A percentile compares a stretch with the other conserved stretches of the same genome.
phyloP scores from a whole-genome alignment of 1,284 basidiomycete species.

The Ganoderma leucocontextum region DNA sequence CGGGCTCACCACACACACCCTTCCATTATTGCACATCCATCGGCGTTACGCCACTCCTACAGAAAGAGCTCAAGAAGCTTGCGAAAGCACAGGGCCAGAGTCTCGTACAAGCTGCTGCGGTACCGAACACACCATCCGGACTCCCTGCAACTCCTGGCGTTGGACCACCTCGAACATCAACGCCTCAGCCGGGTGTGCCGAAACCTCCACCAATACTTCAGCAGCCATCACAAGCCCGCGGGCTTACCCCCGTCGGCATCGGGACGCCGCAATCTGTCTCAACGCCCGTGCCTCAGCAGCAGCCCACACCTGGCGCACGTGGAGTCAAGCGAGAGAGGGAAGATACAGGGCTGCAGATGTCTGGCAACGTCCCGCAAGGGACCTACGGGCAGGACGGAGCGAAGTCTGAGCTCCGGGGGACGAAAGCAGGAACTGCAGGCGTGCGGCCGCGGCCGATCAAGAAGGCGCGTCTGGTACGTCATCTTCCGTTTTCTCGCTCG shows the following conservation, averaged over 20 bases:
- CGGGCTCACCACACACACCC: conserved; percentile 6
- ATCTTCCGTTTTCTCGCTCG: conserved; percentile 1
- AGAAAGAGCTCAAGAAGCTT: conserved; percentile 79
- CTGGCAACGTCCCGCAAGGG: conserved; percentile 43
- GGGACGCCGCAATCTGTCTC: conserved; percentile 49
- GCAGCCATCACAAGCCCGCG: conserved; percentile 43
- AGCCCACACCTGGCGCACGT: conserved; percentile 41
- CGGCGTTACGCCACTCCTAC: conserved; percentile 20
- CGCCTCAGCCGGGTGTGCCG: conserved; percentile 37
- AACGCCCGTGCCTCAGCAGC: conserved; percentile 41
- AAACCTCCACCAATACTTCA: conserved; percentile 25
- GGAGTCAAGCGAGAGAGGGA: conserved; percentile 57
- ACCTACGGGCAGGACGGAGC: conserved; percentile 34
- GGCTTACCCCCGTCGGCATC: conserved; percentile 41
- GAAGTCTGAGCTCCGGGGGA: conserved; percentile 42
- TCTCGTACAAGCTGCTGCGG: conserved; percentile 34
- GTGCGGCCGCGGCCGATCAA: conserved; percentile 75
- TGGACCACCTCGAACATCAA: conserved; percentile 35
- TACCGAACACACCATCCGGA: conserved; percentile 40
- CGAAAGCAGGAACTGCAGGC: conserved; percentile 53
- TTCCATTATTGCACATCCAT: neutral
- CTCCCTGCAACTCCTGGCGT: conserved; percentile 40
- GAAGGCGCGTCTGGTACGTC: conserved; percentile 77
- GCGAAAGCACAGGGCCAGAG: conserved; percentile 67
- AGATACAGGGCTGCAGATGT: conserved; percentile 31